phyloP scores from a whole-genome alignment of 805 yeast species.

The Kazachstania martiniae region DNA sequence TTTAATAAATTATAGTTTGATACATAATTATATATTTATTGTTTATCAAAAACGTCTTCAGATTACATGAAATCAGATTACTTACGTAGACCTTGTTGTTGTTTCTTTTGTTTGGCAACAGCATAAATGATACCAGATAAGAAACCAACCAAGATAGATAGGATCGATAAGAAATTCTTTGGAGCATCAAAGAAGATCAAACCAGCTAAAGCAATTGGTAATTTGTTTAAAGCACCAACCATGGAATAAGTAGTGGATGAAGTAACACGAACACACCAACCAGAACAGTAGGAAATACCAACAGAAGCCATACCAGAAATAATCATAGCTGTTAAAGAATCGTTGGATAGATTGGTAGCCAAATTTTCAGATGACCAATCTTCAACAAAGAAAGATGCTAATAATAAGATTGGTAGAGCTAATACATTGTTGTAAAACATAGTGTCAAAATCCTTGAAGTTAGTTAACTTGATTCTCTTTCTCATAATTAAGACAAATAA shows the following conservation, averaged over 20 bases:
- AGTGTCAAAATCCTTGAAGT: constrained; percentile 93
- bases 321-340: constrained; percentile 67
- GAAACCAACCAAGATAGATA: constrained; percentile 89
- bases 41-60: not conserved
- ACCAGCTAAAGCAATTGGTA: constrained; percentile 94
- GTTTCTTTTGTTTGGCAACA: constrained; percentile 87
- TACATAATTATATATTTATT: not conserved
- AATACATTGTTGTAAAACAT: constrained; percentile 96
- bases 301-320: constrained; percentile 91
- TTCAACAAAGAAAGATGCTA: constrained; percentile 69
- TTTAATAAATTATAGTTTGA: no score
- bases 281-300: constrained; percentile 96
- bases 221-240: constrained; percentile 98
- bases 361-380: constrained; percentile 87
- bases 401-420: constrained; percentile 78
- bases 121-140: constrained; percentile 93
- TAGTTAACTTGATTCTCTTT: constrained; percentile 93
- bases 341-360: constrained; percentile 60
- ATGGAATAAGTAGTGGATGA: constrained; percentile 96
- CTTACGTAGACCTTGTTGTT: constrained; percentile 15
- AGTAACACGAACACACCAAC: constrained; percentile 99
- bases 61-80: not conserved
- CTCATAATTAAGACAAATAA: constrained; percentile 90
- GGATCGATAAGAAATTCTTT: constrained; percentile 80
- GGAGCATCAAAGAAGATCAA: constrained; percentile 91